Evolutionary conservation across 2,329 filamentous ascomycete species (phyloP), one percentile per base, ranked within the genome.

Genomic region (Clarireedia paspali): DNA sequence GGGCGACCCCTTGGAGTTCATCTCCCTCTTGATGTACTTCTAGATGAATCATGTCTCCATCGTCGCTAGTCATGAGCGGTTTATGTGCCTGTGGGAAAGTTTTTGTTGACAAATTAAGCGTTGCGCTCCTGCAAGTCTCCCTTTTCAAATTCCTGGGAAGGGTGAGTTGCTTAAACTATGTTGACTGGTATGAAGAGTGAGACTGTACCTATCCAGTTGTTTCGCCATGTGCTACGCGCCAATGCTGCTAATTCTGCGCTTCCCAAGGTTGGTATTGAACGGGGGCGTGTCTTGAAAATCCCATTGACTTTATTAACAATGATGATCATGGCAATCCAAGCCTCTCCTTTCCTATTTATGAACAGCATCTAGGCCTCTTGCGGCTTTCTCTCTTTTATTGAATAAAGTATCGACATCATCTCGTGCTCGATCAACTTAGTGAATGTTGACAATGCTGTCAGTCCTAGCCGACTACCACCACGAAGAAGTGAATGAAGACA

Each of bases 101-200:
- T 38, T 55, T 50, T 55, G 38, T 55, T 55, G 53, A 36, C 45
- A 34, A 47, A 42, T 55, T 40, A 36, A 55, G 46, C 53, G 53
- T 50, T 55, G 53, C 34, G 46, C 30, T 10, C 38, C 38, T 36
- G 53, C 46, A 44, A 49, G 47, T 55, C 38, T 42, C 53, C 53
- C 50, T 46, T 38, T 34, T 50, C 42, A 49, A 27, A 55, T 55
- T 46, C 53, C 53, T 42, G 44, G 45, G 46, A 55, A 44, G 46
- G 53, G 47, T 50, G 46, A 26, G 30, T 50, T 50, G 46, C 23
- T 50, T 26, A 50, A 54, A 42, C 26, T 24, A 50, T 34, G 36
- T 50, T 39, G 26, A 50, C 26, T 36, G 36, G 24, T 45, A 50
- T 50, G 44, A 49, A 50, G 26, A 49, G 20, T 17, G 36, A 55